Evolutionary conservation across 2,329 filamentous ascomycete species (phyloP), one percentile per base, ranked within the genome.

Genomic region (Pleurostoma richardsiae): DNA sequence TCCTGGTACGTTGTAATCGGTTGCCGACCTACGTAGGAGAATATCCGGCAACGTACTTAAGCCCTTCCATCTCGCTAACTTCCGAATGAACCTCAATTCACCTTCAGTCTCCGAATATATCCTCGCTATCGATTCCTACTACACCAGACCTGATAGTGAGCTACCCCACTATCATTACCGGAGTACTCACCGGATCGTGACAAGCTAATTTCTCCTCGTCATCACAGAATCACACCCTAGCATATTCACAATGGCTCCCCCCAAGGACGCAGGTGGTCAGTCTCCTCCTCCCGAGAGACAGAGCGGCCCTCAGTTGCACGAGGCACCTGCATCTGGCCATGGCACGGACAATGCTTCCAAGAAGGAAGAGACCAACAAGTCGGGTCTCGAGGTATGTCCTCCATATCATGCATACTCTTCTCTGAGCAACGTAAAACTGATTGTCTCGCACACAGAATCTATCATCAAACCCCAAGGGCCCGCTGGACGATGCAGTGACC

Each of bases 261-360:
- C 59, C 19, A 19, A 19, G 19, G 19, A 19, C 60, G 68, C 79
- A 67, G 86, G 88, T 64, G 83, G 84, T 61, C 79, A 95, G 69
- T 95, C 90, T 30, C 90, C 90, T 52, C 71, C 83, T 44, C 87
- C 88, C 29, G 82, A 88, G 70, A 62, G 65, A 55, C 87, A 89
- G 68, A 70, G 74, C 36, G 83, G 79, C 49, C 67, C 72, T 46
- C 88, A 94, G 70, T 67, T 80, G 49, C 70, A 79, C 53, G 79
- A 79, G 6, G 61, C 77, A 10, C 74, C 82, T 3, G 79, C 66
- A n/a, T 69, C 73, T 1, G 80, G 82, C 47, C 74, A 82, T 56
- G 77, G 79, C 42, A 72, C 77, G 56, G 70, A 82, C 53, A 71
- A 81, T 40, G 71, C 74, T 8, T 59, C 75, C 52, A 69, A 79